Percentiles rank a stretch among this genome's conserved stretches.
These are phyloP conservation scores for Yarrowia phangngaensis DNA, from an alignment of 805 yeast species.

Conservation along the genomic window DNA sequence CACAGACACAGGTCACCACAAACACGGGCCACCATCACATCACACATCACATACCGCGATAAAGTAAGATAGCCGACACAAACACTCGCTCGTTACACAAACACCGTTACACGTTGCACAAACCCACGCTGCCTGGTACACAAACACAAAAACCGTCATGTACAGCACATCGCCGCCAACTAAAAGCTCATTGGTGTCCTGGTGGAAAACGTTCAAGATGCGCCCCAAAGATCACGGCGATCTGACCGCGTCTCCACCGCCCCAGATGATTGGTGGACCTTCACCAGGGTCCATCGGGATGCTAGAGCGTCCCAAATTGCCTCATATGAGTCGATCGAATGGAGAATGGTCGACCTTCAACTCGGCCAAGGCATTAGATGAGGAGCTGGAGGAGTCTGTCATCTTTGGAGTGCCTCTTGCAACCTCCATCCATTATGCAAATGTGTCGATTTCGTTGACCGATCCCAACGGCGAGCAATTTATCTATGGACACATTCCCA, in stretches of 20 bases:
- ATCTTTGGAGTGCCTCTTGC: slow-evolving; percentile 80
- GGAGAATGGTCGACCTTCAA: slow-evolving; percentile 30
- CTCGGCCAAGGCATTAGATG: slow-evolving; percentile 15
- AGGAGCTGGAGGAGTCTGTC: slow-evolving; percentile 35
- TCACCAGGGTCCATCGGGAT: slow-evolving; percentile 13
- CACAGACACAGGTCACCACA: background rate
- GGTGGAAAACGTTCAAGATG: slow-evolving; percentile 45
- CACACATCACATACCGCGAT: too few species aligned
- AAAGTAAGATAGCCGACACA: too few species aligned
- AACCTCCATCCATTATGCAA: slow-evolving; percentile 68
- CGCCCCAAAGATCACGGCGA: slow-evolving; percentile 15
- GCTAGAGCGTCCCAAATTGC: slow-evolving; percentile 38
- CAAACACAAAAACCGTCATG: slow-evolving; percentile 1
- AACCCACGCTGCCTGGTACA: too few species aligned
- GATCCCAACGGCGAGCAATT: slow-evolving; percentile 56
- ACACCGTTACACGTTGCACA: too few species aligned
- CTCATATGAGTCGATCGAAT: slow-evolving; percentile 41
- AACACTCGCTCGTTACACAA: too few species aligned
- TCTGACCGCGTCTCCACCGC: slow-evolving; percentile 12
- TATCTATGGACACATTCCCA: slow-evolving; percentile 84
- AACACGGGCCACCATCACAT: too few species aligned
- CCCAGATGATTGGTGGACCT: slow-evolving; percentile 1
- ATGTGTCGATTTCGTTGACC: slow-evolving; percentile 66
- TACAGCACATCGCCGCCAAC: slow-evolving; percentile 37
- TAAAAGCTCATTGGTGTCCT: slow-evolving; percentile 39